These are phyloP conservation scores for Cantharellus anzutake DNA, from an alignment of 768 basidiomycete species.

Conservation along the genomic window DNA sequence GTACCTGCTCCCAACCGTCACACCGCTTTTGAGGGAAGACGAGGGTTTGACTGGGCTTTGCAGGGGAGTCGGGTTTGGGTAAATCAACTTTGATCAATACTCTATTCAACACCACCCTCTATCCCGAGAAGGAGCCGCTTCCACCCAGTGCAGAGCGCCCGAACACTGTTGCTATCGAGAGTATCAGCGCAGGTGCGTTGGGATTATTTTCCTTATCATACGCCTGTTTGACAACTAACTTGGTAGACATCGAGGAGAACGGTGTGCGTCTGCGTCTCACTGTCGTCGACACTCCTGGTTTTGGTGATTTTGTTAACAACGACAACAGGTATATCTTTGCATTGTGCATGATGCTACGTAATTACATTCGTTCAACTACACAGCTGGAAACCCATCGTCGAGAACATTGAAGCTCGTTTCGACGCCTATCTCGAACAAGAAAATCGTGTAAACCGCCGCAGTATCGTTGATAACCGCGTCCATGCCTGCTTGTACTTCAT, in stretches of 20 bases:
- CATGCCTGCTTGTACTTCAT: conserved; percentile 99
- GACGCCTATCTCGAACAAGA: conserved; percentile 97
- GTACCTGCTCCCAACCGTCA: conserved; percentile 20
- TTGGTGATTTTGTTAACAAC: conserved; percentile 99
- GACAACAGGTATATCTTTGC: conserved; percentile 59
- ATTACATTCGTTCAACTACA: not conserved
- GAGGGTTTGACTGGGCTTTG: conserved; percentile 10
- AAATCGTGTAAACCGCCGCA: conserved; percentile 89
- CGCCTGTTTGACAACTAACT: not conserved
- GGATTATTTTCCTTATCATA: not conserved
- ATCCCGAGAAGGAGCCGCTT: conserved; percentile 69
- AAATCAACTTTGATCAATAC: conserved; percentile 99
- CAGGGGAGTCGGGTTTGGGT: conserved; percentile 94
- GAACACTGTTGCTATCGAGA: conserved; percentile 94
- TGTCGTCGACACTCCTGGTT: conserved; percentile 98
- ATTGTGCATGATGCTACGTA: not conserved
- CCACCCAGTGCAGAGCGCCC: conserved; percentile 73
- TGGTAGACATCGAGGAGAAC: conserved; percentile 91
- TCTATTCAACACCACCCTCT: conserved; percentile 91
- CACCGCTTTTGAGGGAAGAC: conserved; percentile 12
- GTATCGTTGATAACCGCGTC: conserved; percentile 90
- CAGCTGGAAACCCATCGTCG: conserved; percentile 97
- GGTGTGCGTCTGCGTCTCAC: conserved; percentile 91
- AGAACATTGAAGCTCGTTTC: conserved; percentile 95
- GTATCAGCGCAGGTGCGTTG: conserved; percentile 81